Base-by-base conservation (phyloP, 2,329 filamentous ascomycete genomes). In the Colletotrichum eremochloae region DNA sequence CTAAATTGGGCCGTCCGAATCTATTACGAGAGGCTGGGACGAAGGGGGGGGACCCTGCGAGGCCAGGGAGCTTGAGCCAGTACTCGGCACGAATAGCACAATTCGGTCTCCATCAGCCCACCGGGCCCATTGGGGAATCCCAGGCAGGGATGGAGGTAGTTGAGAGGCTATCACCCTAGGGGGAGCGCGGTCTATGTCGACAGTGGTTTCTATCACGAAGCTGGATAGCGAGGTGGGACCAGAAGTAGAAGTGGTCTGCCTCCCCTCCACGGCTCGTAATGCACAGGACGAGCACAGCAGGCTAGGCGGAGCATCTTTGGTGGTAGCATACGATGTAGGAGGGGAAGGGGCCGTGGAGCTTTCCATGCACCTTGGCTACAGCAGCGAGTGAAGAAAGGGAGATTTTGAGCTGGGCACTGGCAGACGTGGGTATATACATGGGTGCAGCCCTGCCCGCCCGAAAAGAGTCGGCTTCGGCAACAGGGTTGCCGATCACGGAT, bases 401-500 rank as follows among this genome's bases (percentile, higher is more conserved):
- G 56, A 15, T 44, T 36, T 48, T n/a, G 44, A 24, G 44, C 44
- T 48, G 44, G 44, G 5, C 44, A n/a, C 20, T 20, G 44, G 44
- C 6, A 15, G 44, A 9, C 20, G 44, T 18, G 44, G 7, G 44
- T n/a, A 46, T 20, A 50, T 20, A 50, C 60, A 62, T 62, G 60
- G 24, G 24, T 24, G 40, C 48, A 31, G 24, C 48, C 48, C 24
- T 52, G 48, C 24, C 6, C 29, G 50, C 15, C 29, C 18, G 38
- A 60, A 55, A 50, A n/a, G 48, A 64, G 65, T 61, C 69, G 69
- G 60, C 40, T 69, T 61, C 53, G 58, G 69, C 65, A 69, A 46
- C 44, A n/a, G 55, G 31, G 66, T 63, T 31, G 57, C 63, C 66
- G 60, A 72, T 69, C 66, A 69, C 53, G 46, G 66, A 53, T 55